These are phyloP conservation scores for Penicillium sp. DNA, from an alignment of 2,329 filamentous ascomycete species.

Conservation along the genomic window DNA sequence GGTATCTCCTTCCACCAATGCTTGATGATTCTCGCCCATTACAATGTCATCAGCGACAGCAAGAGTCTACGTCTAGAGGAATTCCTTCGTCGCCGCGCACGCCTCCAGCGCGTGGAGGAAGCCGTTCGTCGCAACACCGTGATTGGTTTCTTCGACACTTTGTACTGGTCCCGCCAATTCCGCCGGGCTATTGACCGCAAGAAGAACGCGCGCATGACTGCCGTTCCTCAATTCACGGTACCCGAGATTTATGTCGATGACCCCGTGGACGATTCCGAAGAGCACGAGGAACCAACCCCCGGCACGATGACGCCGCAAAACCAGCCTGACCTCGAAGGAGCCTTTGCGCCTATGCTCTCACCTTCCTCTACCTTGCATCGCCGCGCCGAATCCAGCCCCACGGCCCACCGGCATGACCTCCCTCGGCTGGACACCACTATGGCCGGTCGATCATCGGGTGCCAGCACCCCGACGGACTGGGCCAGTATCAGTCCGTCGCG, in stretches of 20 bases:
- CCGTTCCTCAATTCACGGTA: slow-evolving; percentile 75
- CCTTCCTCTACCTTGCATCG: slow-evolving; percentile 26
- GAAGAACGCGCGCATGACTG: slow-evolving; percentile 72
- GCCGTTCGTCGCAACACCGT: slow-evolving; percentile 88
- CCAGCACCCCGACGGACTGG: slow-evolving; percentile 44
- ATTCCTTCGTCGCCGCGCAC: slow-evolving; percentile 83
- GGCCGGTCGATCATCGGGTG: slow-evolving; percentile 38
- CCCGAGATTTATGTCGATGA: slow-evolving; percentile 91
- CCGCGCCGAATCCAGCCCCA: slow-evolving; percentile 31
- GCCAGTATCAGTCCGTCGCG: slow-evolving; percentile 55
- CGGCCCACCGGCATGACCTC: slow-evolving; percentile 33
- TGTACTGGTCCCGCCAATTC: slow-evolving; percentile 82
- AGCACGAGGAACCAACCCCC: slow-evolving; percentile 12
- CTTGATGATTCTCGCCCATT: slow-evolving; percentile 93
- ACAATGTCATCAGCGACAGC: slow-evolving; percentile 97
- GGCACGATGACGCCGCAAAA: slow-evolving; percentile 25
- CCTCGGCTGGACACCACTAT: slow-evolving; percentile 50
- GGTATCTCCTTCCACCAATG: slow-evolving; percentile 91
- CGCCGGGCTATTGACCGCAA: slow-evolving; percentile 72
- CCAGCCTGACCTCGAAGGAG: slow-evolving; percentile 16
- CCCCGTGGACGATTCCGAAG: slow-evolving; percentile 52
- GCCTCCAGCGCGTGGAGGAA: slow-evolving; percentile 91
- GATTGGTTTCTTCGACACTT: slow-evolving; percentile 91
- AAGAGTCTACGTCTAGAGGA: slow-evolving; percentile 94
- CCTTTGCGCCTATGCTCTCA: slow-evolving; percentile 34